A percentile compares a stretch with the other conserved stretches of the same genome.
phyloP scores from a whole-genome alignment of 192 early-diverging fungal species.

The Coemansia sp. region DNA sequence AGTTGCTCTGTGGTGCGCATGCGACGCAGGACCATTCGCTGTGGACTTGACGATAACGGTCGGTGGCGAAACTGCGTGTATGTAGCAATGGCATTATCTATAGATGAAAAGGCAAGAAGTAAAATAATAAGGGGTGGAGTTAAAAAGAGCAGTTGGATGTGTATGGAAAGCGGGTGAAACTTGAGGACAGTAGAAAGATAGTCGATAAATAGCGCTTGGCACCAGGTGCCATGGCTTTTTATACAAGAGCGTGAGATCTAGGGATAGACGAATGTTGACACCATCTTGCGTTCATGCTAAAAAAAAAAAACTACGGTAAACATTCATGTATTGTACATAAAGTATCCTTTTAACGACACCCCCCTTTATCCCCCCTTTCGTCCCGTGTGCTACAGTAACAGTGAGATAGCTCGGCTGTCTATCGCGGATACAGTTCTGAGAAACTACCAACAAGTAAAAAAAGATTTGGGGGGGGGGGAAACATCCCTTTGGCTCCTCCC shows the following conservation, averaged over 20 bases:
- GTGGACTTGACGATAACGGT: constrained; percentile 2
- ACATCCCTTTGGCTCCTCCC: neutral
- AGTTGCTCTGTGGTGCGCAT: constrained; percentile 14
- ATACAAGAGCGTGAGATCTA: neutral
- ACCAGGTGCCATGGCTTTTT: neutral
- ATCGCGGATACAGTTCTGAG: neutral
- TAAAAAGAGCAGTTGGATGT: neutral
- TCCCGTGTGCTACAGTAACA: neutral
- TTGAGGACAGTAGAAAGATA: neutral
- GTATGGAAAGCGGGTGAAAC: neutral
- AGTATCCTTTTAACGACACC: neutral
- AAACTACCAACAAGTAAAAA: neutral
- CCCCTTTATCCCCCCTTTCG: neutral
- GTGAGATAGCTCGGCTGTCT: neutral
- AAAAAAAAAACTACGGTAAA: neutral
- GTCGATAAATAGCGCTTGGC: neutral
- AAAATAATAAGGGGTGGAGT: neutral
- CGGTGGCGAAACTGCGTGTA: neutral
- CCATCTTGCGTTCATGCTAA: constrained; percentile 3
- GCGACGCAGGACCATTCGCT: constrained; percentile 18
- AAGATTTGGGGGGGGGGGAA: too few species aligned
- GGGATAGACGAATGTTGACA: neutral
- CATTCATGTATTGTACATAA: neutral
- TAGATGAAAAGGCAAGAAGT: neutral
- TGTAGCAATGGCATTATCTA: neutral